phyloP scores from a whole-genome alignment of 1,284 basidiomycete genomes.

The Ceraceosorus guamensis region DNA sequence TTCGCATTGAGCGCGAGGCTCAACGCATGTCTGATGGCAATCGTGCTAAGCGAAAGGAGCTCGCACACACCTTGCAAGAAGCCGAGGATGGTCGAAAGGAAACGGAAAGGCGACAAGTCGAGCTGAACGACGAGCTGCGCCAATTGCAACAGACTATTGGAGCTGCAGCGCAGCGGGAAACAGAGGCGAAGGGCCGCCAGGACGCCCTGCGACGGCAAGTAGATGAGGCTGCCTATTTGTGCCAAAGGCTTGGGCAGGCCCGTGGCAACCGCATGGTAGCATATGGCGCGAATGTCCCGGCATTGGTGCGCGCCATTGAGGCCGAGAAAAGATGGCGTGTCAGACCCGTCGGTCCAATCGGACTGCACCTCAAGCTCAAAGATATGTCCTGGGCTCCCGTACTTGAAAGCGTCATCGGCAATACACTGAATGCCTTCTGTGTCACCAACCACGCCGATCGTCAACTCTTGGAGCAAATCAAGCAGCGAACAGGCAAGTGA shows the following conservation, averaged over 20 bases:
- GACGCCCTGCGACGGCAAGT: slow-evolving; percentile 13
- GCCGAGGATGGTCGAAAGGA: slow-evolving; percentile 3
- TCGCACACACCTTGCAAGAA: slow-evolving; percentile 2
- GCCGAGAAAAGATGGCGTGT: slow-evolving; percentile 53
- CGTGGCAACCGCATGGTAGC: slow-evolving; percentile 28
- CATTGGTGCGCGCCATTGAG: slow-evolving; percentile 49
- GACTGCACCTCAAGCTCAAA: slow-evolving; percentile 75
- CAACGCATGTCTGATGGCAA: slow-evolving; percentile 52
- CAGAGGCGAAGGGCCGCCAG: background rate
- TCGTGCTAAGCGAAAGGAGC: slow-evolving; percentile 20
- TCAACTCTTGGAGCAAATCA: slow-evolving; percentile 57
- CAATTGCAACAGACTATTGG: slow-evolving; percentile 16
- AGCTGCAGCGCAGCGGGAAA: slow-evolving; percentile 11
- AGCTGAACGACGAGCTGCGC: slow-evolving; percentile 16
- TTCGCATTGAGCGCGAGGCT: slow-evolving; percentile 10
- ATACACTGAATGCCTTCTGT: slow-evolving; percentile 65
- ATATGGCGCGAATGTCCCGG: slow-evolving; percentile 33
- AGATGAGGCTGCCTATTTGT: slow-evolving; percentile 5
- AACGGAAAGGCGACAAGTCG: background rate
- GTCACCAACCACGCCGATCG: slow-evolving; percentile 69
- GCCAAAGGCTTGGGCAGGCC: slow-evolving; percentile 12
- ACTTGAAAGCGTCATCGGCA: slow-evolving; percentile 62
- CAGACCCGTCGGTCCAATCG: slow-evolving; percentile 58
- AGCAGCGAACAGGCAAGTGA: slow-evolving; percentile 43
- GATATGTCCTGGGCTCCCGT: slow-evolving; percentile 65